phyloP scores from a whole-genome alignment of 2,329 filamentous ascomycete genomes.

The Coniochaeta hoffmannii region DNA sequence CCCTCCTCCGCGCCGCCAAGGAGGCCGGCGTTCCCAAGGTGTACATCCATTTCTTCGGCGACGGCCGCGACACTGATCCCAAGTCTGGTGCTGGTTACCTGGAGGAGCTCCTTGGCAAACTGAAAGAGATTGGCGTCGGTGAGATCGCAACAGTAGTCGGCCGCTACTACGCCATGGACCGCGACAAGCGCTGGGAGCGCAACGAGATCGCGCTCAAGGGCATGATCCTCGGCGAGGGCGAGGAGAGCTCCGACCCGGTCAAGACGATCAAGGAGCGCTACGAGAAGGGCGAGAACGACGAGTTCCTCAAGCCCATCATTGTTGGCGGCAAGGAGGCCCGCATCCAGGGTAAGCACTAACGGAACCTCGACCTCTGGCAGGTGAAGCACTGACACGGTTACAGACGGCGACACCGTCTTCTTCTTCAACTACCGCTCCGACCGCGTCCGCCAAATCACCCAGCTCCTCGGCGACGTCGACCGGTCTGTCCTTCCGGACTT shows the following conservation, averaged over 20 bases:
- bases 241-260: slow-evolving; percentile 76
- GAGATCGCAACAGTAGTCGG: slow-evolving; percentile 90
- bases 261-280: slow-evolving; percentile 84
- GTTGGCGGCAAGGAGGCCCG: slow-evolving; percentile 79
- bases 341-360: slow-evolving; percentile 69
- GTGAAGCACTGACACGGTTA: slow-evolving; percentile 9
- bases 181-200: slow-evolving; percentile 98
- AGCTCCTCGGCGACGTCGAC: slow-evolving; percentile 87
- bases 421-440: slow-evolving; percentile 99
- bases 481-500: slow-evolving; percentile 87
- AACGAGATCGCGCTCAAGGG: slow-evolving; percentile 86
- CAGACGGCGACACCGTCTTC: slow-evolving; percentile 89
- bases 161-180: slow-evolving; percentile 98
- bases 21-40: slow-evolving; percentile 80
- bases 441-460: slow-evolving; percentile 91
- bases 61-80: slow-evolving; percentile 95
- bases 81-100: slow-evolving; percentile 87
- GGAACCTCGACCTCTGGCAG: no score
- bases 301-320: slow-evolving; percentile 98
- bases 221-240: slow-evolving; percentile 77
- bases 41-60: slow-evolving; percentile 98
- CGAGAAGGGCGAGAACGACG: slow-evolving; percentile 80
- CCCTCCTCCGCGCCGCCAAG: slow-evolving; percentile 84
- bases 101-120: slow-evolving; percentile 73
- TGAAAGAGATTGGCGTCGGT: slow-evolving; percentile 77